Conservation (phyloP, 2,329 filamentous ascomycete species). For the Alternaria novae-zelandiae region DNA sequence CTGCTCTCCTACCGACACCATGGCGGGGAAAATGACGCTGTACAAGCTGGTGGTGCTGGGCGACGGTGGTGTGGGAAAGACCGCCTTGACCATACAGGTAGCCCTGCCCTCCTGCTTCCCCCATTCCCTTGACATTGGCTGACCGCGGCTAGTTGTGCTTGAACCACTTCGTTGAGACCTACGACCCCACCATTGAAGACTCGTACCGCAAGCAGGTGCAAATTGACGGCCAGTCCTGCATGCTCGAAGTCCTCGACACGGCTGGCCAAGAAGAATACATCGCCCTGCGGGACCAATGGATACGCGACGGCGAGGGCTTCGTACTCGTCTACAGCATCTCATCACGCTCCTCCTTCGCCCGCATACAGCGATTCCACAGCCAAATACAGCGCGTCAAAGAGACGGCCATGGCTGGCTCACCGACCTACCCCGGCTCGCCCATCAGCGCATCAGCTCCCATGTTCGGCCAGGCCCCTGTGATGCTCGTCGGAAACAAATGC, state of each 20-base stretch:
- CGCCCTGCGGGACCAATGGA: conserved; percentile 96
- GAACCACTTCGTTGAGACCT: conserved; percentile 97
- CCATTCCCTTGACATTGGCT: conserved; percentile 11
- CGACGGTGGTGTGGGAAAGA: conserved; percentile 93
- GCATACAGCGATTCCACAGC: conserved; percentile 94
- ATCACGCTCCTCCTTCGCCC: conserved; percentile 90
- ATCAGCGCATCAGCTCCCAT: conserved; percentile 58
- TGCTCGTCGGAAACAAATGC: conserved; percentile 99
- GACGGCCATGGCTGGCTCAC: conserved; percentile 73
- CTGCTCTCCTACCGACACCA: conserved; percentile 51
- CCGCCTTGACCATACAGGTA: conserved; percentile 88
- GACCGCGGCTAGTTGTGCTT: conserved; percentile 75
- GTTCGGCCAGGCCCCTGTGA: conserved; percentile 82
- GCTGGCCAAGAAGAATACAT: conserved; percentile 99
- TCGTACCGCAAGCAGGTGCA: conserved; percentile 75
- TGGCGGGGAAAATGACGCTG: conserved; percentile 93
- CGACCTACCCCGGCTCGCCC: conserved; percentile 77
- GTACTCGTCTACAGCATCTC: conserved; percentile 99
- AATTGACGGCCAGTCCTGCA: conserved; percentile 93
- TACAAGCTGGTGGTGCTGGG: conserved; percentile 96
- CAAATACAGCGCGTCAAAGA: conserved; percentile 98
- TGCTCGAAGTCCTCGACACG: conserved; percentile 96
- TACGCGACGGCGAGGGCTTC: conserved; percentile 95
- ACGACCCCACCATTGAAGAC: conserved; percentile 72
- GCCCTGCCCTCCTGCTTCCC: conserved; percentile 43